A percentile compares a stretch with the other conserved stretches of the same genome.
phyloP scores from a whole-genome alignment of 805 yeast genomes.

The Kodamaea neixiangensis region DNA sequence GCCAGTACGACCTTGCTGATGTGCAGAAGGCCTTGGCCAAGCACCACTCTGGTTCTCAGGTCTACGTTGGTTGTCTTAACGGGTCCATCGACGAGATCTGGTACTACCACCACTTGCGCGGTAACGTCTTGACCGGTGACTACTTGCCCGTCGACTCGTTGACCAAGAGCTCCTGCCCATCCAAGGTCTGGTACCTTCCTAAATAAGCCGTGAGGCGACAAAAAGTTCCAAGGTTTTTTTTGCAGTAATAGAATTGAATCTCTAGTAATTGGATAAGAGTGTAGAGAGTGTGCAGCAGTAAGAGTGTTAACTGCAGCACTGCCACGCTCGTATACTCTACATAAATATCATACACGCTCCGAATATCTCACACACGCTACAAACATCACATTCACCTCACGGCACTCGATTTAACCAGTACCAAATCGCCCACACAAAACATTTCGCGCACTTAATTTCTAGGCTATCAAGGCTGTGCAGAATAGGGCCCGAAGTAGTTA shows the following conservation, averaged over 20 bases:
- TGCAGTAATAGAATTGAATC: background rate
- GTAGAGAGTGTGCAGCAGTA: too few relatives aligned
- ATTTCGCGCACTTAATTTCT: background rate
- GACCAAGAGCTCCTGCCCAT: constrained; percentile 64
- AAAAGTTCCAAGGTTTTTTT: background rate
- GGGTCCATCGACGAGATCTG: constrained; percentile 61
- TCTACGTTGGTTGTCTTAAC: constrained; percentile 37
- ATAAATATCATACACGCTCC: too few relatives aligned
- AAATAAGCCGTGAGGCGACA: constrained; percentile 2
- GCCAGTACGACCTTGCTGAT: constrained; percentile 35
- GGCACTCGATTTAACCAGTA: too few relatives aligned
- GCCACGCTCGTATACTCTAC: too few relatives aligned
- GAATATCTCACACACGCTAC: too few relatives aligned
- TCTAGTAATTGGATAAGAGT: too few relatives aligned
- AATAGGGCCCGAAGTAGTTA: too few relatives aligned
- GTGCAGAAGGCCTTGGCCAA: constrained; percentile 33
- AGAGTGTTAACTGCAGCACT: too few relatives aligned
- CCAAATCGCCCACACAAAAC: background rate
- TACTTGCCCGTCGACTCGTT: constrained; percentile 56
- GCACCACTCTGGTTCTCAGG: constrained; percentile 32
- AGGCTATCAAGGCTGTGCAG: background rate
- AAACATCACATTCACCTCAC: too few relatives aligned
- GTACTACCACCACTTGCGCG: constrained; percentile 78
- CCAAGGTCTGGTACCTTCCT: constrained; percentile 34
- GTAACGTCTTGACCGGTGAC: constrained; percentile 66